These are phyloP conservation scores for Camellia granthamiana DNA, from an alignment of 148 eudicot species.

Conservation along the genomic window DNA sequence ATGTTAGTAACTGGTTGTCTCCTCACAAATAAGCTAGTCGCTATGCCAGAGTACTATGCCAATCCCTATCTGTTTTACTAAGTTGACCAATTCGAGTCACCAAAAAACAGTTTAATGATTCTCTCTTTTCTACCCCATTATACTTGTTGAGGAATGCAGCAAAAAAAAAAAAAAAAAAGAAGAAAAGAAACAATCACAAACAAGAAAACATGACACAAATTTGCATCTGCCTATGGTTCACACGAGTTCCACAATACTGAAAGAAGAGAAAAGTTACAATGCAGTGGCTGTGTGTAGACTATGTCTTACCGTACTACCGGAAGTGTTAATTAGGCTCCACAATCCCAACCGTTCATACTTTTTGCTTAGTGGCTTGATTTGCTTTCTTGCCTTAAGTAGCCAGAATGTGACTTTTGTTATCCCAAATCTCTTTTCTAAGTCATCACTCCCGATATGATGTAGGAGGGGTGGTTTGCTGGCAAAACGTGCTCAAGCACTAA, in stretches of 20 bases:
- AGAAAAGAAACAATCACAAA: no score
- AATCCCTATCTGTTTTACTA: not conserved
- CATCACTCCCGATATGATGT: constrained; percentile 17
- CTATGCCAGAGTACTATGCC: not conserved
- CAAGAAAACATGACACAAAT: no score
- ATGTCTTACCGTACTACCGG: no score
- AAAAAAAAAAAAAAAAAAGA: no score
- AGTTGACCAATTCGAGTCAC: not conserved
- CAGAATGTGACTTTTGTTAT: not conserved
- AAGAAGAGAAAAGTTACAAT: no score
- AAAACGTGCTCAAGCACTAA: constrained; percentile 65
- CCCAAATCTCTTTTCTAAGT: not conserved
- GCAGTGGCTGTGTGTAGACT: no score
- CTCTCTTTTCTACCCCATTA: not conserved
- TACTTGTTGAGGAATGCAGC: no score
- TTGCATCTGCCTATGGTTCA: no score
- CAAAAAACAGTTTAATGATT: not conserved
- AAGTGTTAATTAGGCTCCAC: no score
- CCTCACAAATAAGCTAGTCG: not conserved
- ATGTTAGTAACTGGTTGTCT: not conserved
- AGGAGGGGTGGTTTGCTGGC: constrained; percentile 79
- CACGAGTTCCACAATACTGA: no score
- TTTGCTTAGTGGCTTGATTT: not conserved
- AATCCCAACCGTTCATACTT: no score
- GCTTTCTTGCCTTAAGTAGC: not conserved